Percentiles rank a stretch among this genome's conserved stretches.
Evolutionary conservation across 768 basidiomycete species (phyloP).

Genomic region (Naganishia randhawae): DNA sequence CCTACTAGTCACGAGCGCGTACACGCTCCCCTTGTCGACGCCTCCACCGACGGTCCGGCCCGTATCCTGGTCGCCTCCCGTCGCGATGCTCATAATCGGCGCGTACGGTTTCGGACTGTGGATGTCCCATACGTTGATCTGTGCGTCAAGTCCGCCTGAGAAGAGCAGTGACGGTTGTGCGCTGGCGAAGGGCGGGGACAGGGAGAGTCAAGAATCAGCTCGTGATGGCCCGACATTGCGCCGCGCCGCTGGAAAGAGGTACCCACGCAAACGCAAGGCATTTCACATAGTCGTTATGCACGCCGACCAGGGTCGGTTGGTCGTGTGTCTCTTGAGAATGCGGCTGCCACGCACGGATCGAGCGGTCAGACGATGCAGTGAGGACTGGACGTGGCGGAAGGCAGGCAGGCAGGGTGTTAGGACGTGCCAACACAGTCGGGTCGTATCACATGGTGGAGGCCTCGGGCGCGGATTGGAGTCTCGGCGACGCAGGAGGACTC

Average conservation of each 20-base stretch:
- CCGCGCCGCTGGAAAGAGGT: neutral
- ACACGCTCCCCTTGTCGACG: constrained; percentile 47
- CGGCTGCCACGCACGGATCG: constrained; percentile 88
- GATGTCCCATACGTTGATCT: constrained; percentile 92
- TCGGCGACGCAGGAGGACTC: too few species aligned
- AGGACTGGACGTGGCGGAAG: constrained; percentile 68
- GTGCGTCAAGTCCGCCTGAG: constrained; percentile 83
- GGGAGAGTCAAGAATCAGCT: neutral
- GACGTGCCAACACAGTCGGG: neutral
- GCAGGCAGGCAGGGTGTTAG: too few species aligned
- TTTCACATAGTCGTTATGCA: constrained; percentile 57
- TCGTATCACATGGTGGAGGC: constrained; percentile 8
- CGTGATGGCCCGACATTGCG: neutral
- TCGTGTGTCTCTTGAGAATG: constrained; percentile 57
- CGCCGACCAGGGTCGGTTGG: constrained; percentile 56
- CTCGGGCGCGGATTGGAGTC: too few species aligned
- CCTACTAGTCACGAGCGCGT: constrained; percentile 48
- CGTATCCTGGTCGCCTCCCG: constrained; percentile 17
- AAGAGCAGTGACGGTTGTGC: constrained; percentile 35
- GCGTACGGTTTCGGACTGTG: constrained; percentile 40
- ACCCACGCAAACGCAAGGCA: constrained; percentile 69
- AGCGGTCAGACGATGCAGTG: constrained; percentile 92
- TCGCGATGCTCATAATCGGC: constrained; percentile 40
- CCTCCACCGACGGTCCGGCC: constrained; percentile 39
- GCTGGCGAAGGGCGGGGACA: neutral